Conservation (phyloP, 495 filamentous ascomycete species). For the Xylaria castorea region DNA sequence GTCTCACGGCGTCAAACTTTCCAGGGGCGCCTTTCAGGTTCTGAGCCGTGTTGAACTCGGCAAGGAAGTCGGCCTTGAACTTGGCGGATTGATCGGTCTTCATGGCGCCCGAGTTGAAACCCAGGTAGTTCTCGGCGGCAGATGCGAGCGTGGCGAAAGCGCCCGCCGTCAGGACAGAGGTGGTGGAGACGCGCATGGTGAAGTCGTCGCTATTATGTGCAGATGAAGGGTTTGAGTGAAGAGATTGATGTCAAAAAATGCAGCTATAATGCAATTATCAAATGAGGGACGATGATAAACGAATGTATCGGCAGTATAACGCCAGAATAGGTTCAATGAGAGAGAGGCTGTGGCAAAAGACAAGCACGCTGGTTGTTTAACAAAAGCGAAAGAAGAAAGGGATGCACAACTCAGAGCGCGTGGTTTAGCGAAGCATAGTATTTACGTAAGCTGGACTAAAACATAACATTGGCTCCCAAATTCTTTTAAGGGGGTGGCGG, state of each 20-base stretch:
- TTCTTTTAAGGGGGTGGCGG: constrained; percentile 23
- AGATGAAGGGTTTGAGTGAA: neutral
- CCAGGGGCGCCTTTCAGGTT: constrained; percentile 50
- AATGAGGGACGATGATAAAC: constrained; percentile 23
- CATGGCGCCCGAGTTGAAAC: constrained; percentile 58
- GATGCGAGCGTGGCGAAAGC: constrained; percentile 44
- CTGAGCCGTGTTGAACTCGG: constrained; percentile 55
- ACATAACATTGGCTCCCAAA: constrained; percentile 8
- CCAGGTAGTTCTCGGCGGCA: constrained; percentile 45
- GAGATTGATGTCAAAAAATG: neutral
- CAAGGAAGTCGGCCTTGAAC: constrained; percentile 52
- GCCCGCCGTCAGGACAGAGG: constrained; percentile 33
- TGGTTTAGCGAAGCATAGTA: neutral
- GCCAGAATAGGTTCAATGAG: constrained; percentile 22
- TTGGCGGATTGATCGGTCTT: constrained; percentile 55
- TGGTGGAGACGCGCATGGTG: constrained; percentile 27
- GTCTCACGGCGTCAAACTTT: constrained; percentile 53
- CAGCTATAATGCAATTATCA: neutral
- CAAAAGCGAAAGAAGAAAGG: constrained; percentile 15
- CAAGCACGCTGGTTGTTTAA: constrained; percentile 7
- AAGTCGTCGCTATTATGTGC: neutral
- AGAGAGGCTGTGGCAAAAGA: constrained; percentile 21
- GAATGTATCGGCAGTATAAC: constrained; percentile 17
- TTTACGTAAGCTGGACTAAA: constrained; percentile 4
- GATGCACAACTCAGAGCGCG: neutral